Base-by-base conservation (phyloP, 148 eudicot species). In the Rhododendron mucronatum region DNA sequence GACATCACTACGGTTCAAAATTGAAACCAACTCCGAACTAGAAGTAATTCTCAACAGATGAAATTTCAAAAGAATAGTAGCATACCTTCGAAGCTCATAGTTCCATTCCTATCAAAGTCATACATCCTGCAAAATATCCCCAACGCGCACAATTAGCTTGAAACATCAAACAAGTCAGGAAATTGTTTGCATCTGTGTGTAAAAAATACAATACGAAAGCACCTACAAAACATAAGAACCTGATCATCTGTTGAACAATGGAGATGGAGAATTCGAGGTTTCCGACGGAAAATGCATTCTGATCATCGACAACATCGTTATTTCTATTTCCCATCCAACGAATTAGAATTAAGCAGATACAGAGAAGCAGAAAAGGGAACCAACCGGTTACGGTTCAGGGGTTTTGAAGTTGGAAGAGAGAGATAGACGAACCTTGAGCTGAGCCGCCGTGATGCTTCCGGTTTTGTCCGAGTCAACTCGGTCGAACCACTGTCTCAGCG, bases 171-270 rank as follows among this genome's bases (percentile, higher is more conserved):
- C 5, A 44, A 78, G 47, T 18, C 61, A 80, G n/a, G 23, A 41
- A 61, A 1, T 44, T 61, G 69, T 81, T 1, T n/a, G 80, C 30
- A 35, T 30, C 65, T 35, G 18, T 12, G 50, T 37, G 48, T 28
- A 59, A 23, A 71, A 33, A 35, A 11, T 2, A 78, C 28, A 28
- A 35, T 14, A 21, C 3, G 15, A 50, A 74, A 1, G 18, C n/a
- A 79, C 45, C 13, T 3, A 30, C 16, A 44, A 41, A 63, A 74
- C 13, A 67, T 44, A 57, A 51, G 81, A 21, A 93, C 98, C 98
- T 96, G 93, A 96, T 94, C 98, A 96, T 96, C 86, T 96, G 98
- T 85, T 96, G 95, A 78, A 95, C 98, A 91, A 96, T 89, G 47
- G 98, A 89, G 82, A 94, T 83, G 15, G 98, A 81, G 88, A 96